phyloP scores from a whole-genome alignment of 106 monocot species.

The Iris macrosiphon region DNA sequence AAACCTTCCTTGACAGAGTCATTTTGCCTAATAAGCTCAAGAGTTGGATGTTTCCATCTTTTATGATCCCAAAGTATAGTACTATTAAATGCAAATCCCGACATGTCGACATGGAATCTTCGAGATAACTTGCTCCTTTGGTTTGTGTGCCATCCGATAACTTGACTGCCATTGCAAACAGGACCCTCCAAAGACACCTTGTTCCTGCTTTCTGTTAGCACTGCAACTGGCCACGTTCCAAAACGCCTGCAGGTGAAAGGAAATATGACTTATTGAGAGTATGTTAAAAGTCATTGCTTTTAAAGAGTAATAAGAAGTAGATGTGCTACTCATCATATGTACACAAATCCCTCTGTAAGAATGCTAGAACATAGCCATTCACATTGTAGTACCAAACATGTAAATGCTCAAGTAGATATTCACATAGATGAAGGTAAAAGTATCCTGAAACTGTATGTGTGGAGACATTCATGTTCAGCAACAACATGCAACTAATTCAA shows the following conservation, averaged over 20 bases:
- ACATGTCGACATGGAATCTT: constrained; percentile 50
- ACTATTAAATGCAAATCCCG: constrained; percentile 84
- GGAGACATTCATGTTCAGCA: too few species aligned
- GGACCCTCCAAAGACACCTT: constrained; percentile 50
- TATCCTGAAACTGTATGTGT: too few species aligned
- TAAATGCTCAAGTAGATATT: too few species aligned
- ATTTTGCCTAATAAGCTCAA: constrained; percentile 36
- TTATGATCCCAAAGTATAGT: constrained; percentile 69
- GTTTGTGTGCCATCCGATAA: constrained; percentile 65
- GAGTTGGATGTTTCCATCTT: constrained; percentile 51
- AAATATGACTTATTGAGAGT: neutral
- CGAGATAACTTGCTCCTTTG: constrained; percentile 24
- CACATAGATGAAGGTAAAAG: too few species aligned
- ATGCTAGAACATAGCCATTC: too few species aligned
- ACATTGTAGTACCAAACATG: too few species aligned
- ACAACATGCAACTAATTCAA: too few species aligned
- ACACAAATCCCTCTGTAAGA: too few species aligned
- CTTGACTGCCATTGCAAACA: constrained; percentile 53
- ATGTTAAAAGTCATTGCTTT: too few species aligned
- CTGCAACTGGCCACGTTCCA: constrained; percentile 74
- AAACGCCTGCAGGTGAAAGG: constrained; percentile 34
- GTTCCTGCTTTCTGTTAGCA: constrained; percentile 29
- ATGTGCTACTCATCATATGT: too few species aligned
- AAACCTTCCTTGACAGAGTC: constrained; percentile 28
- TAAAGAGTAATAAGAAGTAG: too few species aligned